These are phyloP conservation scores for Trametes polyzona DNA, from an alignment of 1,284 basidiomycete species.

Conservation along the genomic window DNA sequence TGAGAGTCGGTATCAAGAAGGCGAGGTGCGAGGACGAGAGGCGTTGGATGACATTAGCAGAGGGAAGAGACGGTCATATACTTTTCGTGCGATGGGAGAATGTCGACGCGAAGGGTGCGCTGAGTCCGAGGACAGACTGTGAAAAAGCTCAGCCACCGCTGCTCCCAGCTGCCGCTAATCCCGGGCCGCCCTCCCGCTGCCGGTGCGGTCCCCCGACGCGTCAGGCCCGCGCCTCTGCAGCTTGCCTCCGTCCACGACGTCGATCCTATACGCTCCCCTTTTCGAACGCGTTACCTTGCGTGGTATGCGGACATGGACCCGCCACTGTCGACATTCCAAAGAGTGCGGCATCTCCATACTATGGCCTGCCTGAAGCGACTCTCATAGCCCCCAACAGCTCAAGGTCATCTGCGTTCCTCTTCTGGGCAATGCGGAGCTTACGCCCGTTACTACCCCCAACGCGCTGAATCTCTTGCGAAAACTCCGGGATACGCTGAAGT, in stretches of 20 bases:
- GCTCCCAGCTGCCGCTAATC: background rate
- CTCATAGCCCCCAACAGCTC: constrained; percentile 50
- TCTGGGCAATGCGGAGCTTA: constrained; percentile 64
- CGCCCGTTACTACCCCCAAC: constrained; percentile 52
- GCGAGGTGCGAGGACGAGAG: background rate
- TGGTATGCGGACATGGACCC: constrained; percentile 3
- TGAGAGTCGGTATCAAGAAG: background rate
- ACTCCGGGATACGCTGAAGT: constrained; percentile 52
- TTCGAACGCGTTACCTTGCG: too few relatives aligned
- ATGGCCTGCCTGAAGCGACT: background rate
- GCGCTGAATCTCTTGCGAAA: constrained; percentile 57
- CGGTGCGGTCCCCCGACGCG: background rate
- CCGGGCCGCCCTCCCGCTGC: background rate
- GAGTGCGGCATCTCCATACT: constrained; percentile 31
- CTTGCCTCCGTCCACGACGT: background rate
- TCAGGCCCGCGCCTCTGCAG: background rate
- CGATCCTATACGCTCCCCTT: background rate
- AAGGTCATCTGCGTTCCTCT: constrained; percentile 82
- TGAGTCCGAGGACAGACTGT: background rate
- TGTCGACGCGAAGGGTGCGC: too few relatives aligned
- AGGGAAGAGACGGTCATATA: background rate
- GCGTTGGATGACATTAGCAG: background rate
- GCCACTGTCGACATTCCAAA: constrained; percentile 38
- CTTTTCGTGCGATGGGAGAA: background rate
- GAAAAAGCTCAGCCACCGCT: background rate